Conservation (phyloP, 1,284 basidiomycete genomes). For the Athelia psychrophila region DNA sequence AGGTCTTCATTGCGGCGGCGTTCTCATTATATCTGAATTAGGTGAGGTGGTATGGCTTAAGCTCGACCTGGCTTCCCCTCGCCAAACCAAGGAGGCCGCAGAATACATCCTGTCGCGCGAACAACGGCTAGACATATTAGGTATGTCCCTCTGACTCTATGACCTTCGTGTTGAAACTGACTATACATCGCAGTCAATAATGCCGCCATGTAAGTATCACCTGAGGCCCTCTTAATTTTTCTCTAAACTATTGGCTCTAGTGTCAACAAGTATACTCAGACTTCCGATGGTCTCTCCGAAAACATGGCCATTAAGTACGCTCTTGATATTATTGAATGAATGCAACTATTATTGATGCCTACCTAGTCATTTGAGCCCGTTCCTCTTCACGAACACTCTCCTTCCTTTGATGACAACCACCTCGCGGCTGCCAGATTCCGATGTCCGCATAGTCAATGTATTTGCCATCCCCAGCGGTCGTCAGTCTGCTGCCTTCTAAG, state of each 20-base stretch:
- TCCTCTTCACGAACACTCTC: conserved; percentile 43
- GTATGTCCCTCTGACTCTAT: conserved; percentile 4
- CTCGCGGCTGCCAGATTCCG: conserved; percentile 37
- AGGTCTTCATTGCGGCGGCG: conserved; percentile 37
- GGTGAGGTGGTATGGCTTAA: too few relatives aligned
- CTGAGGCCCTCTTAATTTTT: too few relatives aligned
- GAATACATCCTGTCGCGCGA: too few relatives aligned
- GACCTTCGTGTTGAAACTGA: background rate
- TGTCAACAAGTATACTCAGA: background rate
- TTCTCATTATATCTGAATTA: conserved; percentile 16
- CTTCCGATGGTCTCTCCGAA: conserved; percentile 21
- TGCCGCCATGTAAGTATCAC: conserved; percentile 39
- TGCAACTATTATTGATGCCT: conserved; percentile 10
- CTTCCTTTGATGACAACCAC: conserved; percentile 47
- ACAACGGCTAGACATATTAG: too few relatives aligned
- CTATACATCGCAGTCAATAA: conserved; percentile 44
- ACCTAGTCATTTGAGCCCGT: conserved; percentile 42
- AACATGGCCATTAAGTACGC: conserved; percentile 43
- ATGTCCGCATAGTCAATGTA: conserved; percentile 46
- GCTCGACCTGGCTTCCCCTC: too few relatives aligned
- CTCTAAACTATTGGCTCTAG: background rate
- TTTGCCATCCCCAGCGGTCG: background rate
- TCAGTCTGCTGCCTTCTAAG: background rate
- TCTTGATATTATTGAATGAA: background rate
- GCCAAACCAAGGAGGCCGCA: too few relatives aligned